phyloP scores from a whole-genome alignment of 1,284 basidiomycete species.

The Limonomyces culmigenus region DNA sequence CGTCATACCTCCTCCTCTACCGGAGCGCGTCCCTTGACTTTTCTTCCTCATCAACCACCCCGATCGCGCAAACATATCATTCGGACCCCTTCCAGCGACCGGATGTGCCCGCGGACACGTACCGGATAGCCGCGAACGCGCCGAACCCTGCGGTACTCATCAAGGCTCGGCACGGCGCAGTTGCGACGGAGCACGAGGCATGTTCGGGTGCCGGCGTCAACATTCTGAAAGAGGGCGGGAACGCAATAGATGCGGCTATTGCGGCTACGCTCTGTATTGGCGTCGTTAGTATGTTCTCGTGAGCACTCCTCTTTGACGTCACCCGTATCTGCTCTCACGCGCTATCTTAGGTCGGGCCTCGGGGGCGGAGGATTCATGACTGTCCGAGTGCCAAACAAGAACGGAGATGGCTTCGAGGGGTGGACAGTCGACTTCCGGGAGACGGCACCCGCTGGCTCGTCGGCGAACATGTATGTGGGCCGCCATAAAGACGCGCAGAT shows the following conservation, averaged over 20 bases:
- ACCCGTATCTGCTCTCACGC: neutral
- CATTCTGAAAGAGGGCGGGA: conserved; percentile 68
- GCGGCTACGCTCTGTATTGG: conserved; percentile 72
- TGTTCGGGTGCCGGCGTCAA: conserved; percentile 77
- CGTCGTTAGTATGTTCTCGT: conserved; percentile 83
- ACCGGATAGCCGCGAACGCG: conserved; percentile 5
- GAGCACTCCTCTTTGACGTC: too few species aligned
- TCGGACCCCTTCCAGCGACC: neutral
- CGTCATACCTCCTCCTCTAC: too few species aligned
- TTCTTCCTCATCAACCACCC: too few species aligned
- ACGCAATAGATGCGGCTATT: conserved; percentile 81
- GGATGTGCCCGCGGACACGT: neutral
- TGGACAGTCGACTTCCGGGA: conserved; percentile 83
- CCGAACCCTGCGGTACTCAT: conserved; percentile 64
- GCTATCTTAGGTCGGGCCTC: conserved; percentile 51
- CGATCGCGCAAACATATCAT: too few species aligned
- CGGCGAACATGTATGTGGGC: conserved; percentile 57
- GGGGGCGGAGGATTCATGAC: conserved; percentile 91
- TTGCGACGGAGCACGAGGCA: conserved; percentile 71
- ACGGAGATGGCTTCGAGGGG: conserved; percentile 32
- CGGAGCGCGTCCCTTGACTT: too few species aligned
- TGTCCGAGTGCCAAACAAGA: conserved; percentile 50
- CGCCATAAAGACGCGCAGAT: conserved; percentile 33
- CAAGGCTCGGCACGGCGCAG: conserved; percentile 61
- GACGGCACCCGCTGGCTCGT: conserved; percentile 58